These are phyloP conservation scores for Phlyctochytrium bullatum DNA, from an alignment of 192 early-diverging fungal genomes.

Conservation along the genomic window DNA sequence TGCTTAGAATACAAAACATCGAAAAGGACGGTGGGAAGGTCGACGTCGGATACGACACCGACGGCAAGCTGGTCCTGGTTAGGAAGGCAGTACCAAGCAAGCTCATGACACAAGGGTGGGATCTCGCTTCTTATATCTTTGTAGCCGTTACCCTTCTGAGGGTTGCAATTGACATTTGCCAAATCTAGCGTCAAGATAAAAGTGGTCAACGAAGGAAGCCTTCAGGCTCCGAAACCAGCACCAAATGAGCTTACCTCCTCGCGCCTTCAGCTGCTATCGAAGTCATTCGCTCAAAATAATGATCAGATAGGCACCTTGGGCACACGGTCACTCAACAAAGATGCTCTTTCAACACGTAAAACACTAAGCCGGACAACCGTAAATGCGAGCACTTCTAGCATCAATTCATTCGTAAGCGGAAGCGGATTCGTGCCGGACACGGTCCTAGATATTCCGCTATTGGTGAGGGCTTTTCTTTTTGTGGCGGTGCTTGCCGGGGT, in stretches of 20 bases:
- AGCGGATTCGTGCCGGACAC: slow-evolving; percentile 38
- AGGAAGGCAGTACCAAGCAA: slow-evolving; percentile 16
- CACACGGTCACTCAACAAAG: background rate
- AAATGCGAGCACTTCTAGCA: slow-evolving; percentile 4
- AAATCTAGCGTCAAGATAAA: slow-evolving; percentile 2
- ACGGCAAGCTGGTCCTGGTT: slow-evolving; percentile 35
- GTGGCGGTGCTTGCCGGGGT: background rate
- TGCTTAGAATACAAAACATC: slow-evolving; percentile 22
- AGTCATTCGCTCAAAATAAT: background rate
- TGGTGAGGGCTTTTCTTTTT: slow-evolving; percentile 15
- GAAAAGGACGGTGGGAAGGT: slow-evolving; percentile 35
- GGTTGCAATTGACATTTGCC: too few relatives aligned
- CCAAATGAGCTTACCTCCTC: background rate
- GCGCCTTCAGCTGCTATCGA: background rate
- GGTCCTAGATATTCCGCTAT: slow-evolving; percentile 30
- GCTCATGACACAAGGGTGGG: slow-evolving; percentile 23
- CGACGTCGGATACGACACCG: slow-evolving; percentile 35
- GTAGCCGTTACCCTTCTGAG: too few relatives aligned
- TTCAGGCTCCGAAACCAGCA: slow-evolving; percentile 1
- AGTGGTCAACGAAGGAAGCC: background rate
- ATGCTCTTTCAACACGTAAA: background rate
- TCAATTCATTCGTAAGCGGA: background rate
- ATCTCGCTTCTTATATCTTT: too few relatives aligned
- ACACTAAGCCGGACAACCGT: slow-evolving; percentile 11
- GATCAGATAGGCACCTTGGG: background rate